Conservation (phyloP, 495 filamentous ascomycete species). For the Daldinia concentrica region DNA sequence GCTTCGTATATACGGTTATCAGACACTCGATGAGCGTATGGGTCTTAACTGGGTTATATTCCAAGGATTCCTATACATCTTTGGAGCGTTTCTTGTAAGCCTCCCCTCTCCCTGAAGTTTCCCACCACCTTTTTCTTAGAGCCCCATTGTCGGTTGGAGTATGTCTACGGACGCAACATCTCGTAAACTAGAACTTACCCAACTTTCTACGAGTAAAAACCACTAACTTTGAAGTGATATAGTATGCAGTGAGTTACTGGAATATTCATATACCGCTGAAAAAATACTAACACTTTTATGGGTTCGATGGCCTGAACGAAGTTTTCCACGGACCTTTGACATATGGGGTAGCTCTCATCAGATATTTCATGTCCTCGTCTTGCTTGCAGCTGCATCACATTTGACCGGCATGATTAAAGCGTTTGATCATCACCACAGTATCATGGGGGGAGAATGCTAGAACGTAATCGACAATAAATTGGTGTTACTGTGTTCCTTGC, state of each 20-base stretch:
- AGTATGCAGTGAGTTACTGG: conserved; percentile 38
- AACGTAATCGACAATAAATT: background rate
- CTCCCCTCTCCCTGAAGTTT: background rate
- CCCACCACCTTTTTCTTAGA: background rate
- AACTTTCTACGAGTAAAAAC: background rate
- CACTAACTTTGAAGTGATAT: conserved; percentile 13
- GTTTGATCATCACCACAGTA: conserved; percentile 59
- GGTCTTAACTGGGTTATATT: conserved; percentile 80
- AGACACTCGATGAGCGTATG: conserved; percentile 68
- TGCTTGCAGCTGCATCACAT: conserved; percentile 72
- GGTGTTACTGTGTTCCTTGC: background rate
- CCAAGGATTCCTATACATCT: conserved; percentile 85
- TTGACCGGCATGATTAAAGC: conserved; percentile 67
- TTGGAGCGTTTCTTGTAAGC: conserved; percentile 73
- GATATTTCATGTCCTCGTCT: conserved; percentile 78
- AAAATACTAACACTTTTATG: conserved; percentile 33
- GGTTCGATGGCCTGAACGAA: conserved; percentile 70
- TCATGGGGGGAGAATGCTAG: conserved; percentile 49
- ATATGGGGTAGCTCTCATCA: conserved; percentile 83
- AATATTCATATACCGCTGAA: conserved; percentile 1
- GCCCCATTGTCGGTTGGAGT: too few relatives aligned
- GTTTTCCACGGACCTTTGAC: conserved; percentile 71
- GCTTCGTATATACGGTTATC: conserved; percentile 63
- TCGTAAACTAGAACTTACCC: background rate
- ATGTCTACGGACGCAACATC: too few relatives aligned